Evolutionary conservation across 192 early-diverging fungal genomes (phyloP).

Genomic region (Gonapodya prolifera): DNA sequence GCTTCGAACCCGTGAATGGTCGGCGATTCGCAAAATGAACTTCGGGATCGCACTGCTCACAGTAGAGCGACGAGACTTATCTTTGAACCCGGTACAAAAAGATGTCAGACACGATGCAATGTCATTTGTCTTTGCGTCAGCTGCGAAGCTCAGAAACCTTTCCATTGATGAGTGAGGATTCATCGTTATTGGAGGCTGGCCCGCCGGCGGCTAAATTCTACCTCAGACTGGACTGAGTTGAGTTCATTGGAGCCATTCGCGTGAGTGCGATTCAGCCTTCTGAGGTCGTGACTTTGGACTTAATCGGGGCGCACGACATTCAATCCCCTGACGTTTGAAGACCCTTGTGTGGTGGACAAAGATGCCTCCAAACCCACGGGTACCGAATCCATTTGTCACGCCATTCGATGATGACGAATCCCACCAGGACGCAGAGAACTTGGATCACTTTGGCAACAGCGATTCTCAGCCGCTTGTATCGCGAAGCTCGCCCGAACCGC

Average conservation of each 20-base stretch:
- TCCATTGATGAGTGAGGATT: not conserved
- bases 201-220: too few species aligned
- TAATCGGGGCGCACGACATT: not conserved
- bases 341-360: not conserved
- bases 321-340: not conserved
- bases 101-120: not conserved
- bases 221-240: too few species aligned
- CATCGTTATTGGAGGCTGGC: too few species aligned
- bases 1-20: too few species aligned
- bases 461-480: not conserved
- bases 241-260: too few species aligned
- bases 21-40: too few species aligned
- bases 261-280: too few species aligned
- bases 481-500: not conserved
- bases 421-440: not conserved
- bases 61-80: not conserved
- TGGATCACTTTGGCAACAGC: not conserved
- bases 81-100: not conserved
- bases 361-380: not conserved
- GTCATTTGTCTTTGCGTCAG: not conserved
- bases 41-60: too few species aligned
- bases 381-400: not conserved
- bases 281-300: not conserved
- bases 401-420: not conserved
- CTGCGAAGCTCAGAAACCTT: not conserved